Conservation (phyloP, 306 rosid genomes). For the Lathyrus aphaca region DNA sequence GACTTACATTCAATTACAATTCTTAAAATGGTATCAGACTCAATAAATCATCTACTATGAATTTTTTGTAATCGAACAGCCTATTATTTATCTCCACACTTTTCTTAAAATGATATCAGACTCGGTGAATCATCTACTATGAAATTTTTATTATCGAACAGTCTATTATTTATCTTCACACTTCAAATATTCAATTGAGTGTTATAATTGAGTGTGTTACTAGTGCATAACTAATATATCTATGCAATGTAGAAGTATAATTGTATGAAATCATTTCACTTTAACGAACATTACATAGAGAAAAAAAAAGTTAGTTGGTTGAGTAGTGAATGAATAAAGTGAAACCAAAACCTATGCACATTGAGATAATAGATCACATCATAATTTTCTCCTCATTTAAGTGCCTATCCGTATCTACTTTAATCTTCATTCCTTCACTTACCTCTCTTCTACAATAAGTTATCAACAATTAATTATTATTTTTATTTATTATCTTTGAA, state of each 20-base stretch:
- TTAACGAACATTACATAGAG: slow-evolving; percentile 45
- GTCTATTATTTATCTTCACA: too few relatives aligned
- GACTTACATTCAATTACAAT: too few relatives aligned
- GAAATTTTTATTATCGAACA: too few relatives aligned
- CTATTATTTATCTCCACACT: too few relatives aligned
- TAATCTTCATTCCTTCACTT: slow-evolving; percentile 46
- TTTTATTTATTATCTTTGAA: not conserved
- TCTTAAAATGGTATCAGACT: too few relatives aligned
- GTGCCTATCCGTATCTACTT: slow-evolving; percentile 35
- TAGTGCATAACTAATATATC: slow-evolving; percentile 2
- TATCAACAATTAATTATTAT: slow-evolving; percentile 27
- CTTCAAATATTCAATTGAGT: not conserved
- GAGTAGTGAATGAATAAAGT: slow-evolving; percentile 50
- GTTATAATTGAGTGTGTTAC: not conserved
- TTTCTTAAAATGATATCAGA: too few relatives aligned
- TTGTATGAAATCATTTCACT: slow-evolving; percentile 35
- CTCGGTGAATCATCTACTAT: too few relatives aligned
- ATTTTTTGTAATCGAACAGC: too few relatives aligned
- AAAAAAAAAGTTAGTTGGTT: slow-evolving; percentile 41
- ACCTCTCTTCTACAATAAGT: slow-evolving; percentile 71
- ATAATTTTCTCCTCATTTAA: slow-evolving; percentile 43
- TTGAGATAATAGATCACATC: slow-evolving; percentile 32
- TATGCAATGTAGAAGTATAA: slow-evolving; percentile 3
- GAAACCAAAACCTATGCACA: slow-evolving; percentile 34
- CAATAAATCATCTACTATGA: too few relatives aligned